A percentile compares a stretch with the other conserved stretches of the same genome.
Conservation (phyloP, 768 basidiomycete genomes). For the Auricularia sp. region DNA sequence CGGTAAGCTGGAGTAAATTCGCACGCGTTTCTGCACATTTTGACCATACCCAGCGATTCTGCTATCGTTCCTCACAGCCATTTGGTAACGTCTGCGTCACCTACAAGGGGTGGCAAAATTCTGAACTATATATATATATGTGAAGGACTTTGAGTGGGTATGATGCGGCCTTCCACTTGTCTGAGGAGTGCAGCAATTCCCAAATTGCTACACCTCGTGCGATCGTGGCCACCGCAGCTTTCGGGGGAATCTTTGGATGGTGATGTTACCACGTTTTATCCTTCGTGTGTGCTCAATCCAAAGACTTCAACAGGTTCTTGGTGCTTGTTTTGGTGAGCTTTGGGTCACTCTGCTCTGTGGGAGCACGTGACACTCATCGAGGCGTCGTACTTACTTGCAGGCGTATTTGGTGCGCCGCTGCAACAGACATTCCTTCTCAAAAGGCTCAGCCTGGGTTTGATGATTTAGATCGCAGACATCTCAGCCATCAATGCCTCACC, state of each 20-base stretch:
- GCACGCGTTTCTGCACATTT: background rate
- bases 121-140: background rate
- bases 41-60: conserved; percentile 7
- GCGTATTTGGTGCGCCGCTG: background rate
- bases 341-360: background rate
- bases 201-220: conserved; percentile 9
- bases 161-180: conserved; percentile 10
- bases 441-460: background rate
- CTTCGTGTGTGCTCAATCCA: background rate
- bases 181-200: conserved; percentile 8
- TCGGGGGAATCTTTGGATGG: conserved; percentile 3
- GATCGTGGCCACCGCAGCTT: conserved; percentile 7
- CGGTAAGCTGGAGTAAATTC: background rate
- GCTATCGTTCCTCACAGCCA: conserved; percentile 5
- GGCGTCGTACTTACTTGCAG: background rate
- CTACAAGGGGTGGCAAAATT: too few species aligned
- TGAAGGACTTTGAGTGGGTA: conserved; percentile 9
- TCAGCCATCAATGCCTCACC: background rate
- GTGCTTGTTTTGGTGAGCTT: background rate
- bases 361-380: background rate
- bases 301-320: background rate
- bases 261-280: background rate
- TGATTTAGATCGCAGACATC: conserved; percentile 1
- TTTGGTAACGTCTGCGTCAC: background rate
- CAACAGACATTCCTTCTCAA: background rate